Percentiles rank a stretch among this genome's conserved stretches.
These are phyloP conservation scores for Myxozyma melibiosi DNA, from an alignment of 805 yeast species.

Conservation along the genomic window DNA sequence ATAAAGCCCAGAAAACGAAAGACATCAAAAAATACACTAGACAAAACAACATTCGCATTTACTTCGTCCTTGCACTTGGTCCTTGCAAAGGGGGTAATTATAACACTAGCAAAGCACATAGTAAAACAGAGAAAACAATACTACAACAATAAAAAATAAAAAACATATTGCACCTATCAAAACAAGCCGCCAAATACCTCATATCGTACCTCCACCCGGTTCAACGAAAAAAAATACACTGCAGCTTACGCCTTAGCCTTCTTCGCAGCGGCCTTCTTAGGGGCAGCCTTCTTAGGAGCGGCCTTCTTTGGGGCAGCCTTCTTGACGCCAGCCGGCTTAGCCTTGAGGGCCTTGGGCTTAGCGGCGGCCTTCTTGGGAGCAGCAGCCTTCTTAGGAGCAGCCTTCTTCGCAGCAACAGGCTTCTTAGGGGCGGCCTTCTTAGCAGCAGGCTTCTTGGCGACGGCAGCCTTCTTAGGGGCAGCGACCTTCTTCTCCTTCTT, in stretches of 20 bases:
- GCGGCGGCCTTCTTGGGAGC: constrained; percentile 20
- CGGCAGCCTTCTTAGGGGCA: constrained; percentile 35
- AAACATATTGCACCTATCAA: constrained; percentile 14
- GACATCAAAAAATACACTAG: background rate
- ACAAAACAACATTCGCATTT: background rate
- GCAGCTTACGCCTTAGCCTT: constrained; percentile 4
- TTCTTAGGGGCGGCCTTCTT: constrained; percentile 25
- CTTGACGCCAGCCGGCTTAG: constrained; percentile 26
- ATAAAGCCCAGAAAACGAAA: background rate
- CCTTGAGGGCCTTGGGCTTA: constrained; percentile 34
- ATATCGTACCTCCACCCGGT: constrained; percentile 3
- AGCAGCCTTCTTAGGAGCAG: constrained; percentile 12
- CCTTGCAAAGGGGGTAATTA: too few species aligned
- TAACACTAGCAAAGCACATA: background rate
- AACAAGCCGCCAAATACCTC: constrained; percentile 13
- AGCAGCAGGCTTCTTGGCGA: constrained; percentile 9
- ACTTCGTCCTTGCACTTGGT: too few species aligned
- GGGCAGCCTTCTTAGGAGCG: constrained; percentile 33
- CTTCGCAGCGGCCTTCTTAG: constrained; percentile 33
- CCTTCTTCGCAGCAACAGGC: constrained; percentile 8
- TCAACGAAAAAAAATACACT: too few species aligned
- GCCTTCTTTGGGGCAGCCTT: constrained; percentile 39
- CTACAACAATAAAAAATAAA: background rate
- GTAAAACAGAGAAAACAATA: background rate
- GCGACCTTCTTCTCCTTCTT: constrained; percentile 34